These are phyloP conservation scores for Dacryopinax primogenitus DNA, from an alignment of 768 basidiomycete genomes.

Conservation along the genomic window DNA sequence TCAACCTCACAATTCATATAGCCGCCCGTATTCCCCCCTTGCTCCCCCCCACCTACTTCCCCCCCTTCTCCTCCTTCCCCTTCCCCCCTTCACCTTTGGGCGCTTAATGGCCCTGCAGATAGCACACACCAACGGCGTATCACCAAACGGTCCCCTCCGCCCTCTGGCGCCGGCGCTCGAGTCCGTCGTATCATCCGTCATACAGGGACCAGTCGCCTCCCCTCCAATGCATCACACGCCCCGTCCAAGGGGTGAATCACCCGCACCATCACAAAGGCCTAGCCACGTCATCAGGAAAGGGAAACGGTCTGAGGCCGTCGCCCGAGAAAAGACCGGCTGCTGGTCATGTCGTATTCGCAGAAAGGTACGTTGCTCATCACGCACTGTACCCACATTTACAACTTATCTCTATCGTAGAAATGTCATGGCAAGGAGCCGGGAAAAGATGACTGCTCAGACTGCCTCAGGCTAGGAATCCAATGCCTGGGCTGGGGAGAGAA, in stretches of 20 bases:
- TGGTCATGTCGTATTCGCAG: constrained; percentile 3
- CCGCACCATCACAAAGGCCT: neutral
- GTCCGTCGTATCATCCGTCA: neutral
- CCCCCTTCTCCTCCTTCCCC: neutral
- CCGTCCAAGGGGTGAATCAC: neutral
- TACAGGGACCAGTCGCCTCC: neutral
- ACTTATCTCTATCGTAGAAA: neutral
- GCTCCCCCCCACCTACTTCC: neutral
- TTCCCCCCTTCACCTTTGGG: neutral
- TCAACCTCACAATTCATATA: neutral
- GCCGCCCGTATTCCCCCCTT: neutral
- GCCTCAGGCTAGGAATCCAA: constrained; percentile 63
- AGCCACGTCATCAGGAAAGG: constrained; percentile 4
- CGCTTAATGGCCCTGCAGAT: neutral
- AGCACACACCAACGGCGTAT: neutral
- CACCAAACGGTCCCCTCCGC: neutral
- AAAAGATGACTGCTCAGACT: constrained; percentile 22
- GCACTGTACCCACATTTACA: neutral
- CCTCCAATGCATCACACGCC: neutral
- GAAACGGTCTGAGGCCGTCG: neutral
- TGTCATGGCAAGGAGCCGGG: constrained; percentile 3
- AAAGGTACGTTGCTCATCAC: neutral
- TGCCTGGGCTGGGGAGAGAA: constrained; percentile 77
- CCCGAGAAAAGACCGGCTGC: constrained; percentile 1
- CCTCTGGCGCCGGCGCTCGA: neutral